phyloP scores from a whole-genome alignment of 2,329 filamentous ascomycete genomes.

The Diaporthe vaccinii region DNA sequence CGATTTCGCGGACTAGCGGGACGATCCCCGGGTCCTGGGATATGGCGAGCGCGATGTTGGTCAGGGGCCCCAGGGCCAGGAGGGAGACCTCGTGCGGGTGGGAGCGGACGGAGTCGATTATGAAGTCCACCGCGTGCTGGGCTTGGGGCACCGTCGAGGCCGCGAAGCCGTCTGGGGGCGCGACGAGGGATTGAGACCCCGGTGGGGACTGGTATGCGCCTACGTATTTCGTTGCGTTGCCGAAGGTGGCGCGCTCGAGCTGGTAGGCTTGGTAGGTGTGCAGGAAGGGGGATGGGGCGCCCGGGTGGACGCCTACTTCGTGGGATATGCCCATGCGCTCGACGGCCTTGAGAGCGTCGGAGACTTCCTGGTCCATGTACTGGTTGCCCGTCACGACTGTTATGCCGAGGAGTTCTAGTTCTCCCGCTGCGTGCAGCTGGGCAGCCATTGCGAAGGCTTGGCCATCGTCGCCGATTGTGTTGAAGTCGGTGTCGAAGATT shows the following conservation, averaged over 20 bases:
- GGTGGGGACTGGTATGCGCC: neutral
- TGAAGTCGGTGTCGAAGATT: conserved; percentile 21
- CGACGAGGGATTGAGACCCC: neutral
- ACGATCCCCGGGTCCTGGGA: neutral
- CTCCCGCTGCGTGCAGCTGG: neutral
- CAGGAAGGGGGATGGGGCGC: neutral
- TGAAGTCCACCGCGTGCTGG: conserved; percentile 1
- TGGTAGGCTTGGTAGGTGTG: conserved; percentile 4
- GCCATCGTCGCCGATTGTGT: conserved; percentile 31
- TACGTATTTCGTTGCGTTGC: neutral
- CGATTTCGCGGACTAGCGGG: neutral
- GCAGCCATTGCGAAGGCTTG: conserved; percentile 24
- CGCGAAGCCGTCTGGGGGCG: conserved; percentile 7
- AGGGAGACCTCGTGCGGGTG: conserved; percentile 11
- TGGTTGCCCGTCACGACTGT: neutral
- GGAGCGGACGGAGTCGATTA: neutral
- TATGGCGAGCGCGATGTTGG: conserved; percentile 18
- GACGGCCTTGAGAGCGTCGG: conserved; percentile 10
- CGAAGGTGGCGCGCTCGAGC: neutral
- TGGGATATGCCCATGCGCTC: neutral
- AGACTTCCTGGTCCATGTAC: neutral
- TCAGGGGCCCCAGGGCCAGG: conserved; percentile 1
- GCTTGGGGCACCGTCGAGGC: neutral
- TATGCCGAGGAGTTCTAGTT: neutral
- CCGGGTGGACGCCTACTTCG: neutral